Conservation (phyloP, 2,329 filamentous ascomycete species). For the Aspergillus fijiensis region DNA sequence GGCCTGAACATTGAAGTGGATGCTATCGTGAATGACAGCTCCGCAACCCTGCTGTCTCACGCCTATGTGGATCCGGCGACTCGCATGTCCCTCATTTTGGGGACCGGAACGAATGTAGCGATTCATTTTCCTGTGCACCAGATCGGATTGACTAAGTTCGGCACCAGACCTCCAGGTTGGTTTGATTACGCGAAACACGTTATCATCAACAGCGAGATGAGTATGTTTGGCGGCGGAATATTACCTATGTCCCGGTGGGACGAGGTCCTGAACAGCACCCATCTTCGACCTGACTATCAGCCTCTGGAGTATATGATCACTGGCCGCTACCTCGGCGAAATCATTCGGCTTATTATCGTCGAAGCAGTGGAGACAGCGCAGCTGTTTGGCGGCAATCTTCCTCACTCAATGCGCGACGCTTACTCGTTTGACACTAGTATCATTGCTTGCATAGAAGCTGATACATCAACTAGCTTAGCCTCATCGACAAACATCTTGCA, state of each 20-base stretch:
- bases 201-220: conserved; percentile 65
- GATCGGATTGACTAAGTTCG: conserved; percentile 58
- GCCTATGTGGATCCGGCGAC: conserved; percentile 62
- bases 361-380: conserved; percentile 58
- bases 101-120: conserved; percentile 65
- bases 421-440: conserved; percentile 62
- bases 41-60: conserved; percentile 60
- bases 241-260: conserved; percentile 63
- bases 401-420: conserved; percentile 54
- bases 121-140: conserved; percentile 58
- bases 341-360: conserved; percentile 60
- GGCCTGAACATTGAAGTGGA: conserved; percentile 59
- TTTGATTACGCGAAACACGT: conserved; percentile 59
- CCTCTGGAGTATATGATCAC: conserved; percentile 65
- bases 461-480: conserved; percentile 39
- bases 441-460: conserved; percentile 57
- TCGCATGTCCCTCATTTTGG: conserved; percentile 63
- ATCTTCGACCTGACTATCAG: conserved; percentile 62
- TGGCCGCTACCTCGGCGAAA: conserved; percentile 63
- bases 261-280: conserved; percentile 57
- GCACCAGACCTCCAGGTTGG: conserved; percentile 55
- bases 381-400: conserved; percentile 58
- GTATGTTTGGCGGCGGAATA: conserved; percentile 62
- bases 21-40: conserved; percentile 64
- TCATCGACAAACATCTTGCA: conserved; percentile 49